Percentiles rank a stretch among this genome's conserved stretches.
Conservation (phyloP, 2,329 filamentous ascomycete genomes). For the Metarhizium rileyi region DNA sequence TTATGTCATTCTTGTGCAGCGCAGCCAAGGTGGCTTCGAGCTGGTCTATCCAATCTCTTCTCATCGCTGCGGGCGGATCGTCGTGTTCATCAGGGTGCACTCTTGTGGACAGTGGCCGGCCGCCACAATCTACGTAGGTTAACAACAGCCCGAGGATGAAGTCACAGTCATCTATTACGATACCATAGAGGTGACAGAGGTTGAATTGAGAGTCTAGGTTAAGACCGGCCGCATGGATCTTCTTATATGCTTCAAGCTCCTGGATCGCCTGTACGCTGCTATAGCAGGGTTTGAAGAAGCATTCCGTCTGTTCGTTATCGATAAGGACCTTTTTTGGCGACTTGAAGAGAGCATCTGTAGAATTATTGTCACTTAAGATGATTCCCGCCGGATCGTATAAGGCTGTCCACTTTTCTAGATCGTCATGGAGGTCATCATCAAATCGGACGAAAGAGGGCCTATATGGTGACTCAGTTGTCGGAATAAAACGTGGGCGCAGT, state of each 20-base stretch:
- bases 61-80: neutral
- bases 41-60: neutral
- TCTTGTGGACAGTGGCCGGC: slow-evolving; percentile 1
- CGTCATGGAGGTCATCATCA: slow-evolving; percentile 11
- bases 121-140: slow-evolving; percentile 8
- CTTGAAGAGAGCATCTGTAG: slow-evolving; percentile 14
- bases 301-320: slow-evolving; percentile 8
- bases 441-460: slow-evolving; percentile 9
- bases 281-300: slow-evolving; percentile 14
- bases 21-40: neutral
- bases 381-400: slow-evolving; percentile 14
- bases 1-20: neutral
- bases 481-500: slow-evolving; percentile 6
- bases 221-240: slow-evolving; percentile 5
- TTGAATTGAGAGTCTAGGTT: slow-evolving; percentile 7
- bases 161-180: slow-evolving; percentile 10
- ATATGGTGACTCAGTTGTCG: slow-evolving; percentile 2
- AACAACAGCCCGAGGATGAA: slow-evolving; percentile 10
- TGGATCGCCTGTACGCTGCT: neutral
- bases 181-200: slow-evolving; percentile 12
- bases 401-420: slow-evolving; percentile 14
- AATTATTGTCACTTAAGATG: slow-evolving; percentile 9
- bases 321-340: slow-evolving; percentile 12
- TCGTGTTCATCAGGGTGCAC: neutral
- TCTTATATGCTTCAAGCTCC: slow-evolving; percentile 11